Base-by-base conservation (phyloP, 2,329 filamentous ascomycete species). In the Elsinoe arachidis region DNA sequence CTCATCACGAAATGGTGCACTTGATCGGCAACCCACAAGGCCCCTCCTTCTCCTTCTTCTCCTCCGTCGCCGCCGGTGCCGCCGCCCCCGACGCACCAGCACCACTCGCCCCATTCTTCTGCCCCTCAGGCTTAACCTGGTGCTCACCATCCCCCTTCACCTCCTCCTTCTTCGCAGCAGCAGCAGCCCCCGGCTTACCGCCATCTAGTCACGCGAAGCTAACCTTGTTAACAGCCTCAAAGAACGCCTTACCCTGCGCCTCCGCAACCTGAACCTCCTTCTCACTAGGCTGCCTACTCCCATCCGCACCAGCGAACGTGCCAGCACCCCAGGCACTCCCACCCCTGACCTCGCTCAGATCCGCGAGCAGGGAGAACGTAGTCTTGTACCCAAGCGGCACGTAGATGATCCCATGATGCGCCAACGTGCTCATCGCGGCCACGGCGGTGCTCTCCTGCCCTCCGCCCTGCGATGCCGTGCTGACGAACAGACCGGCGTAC, bases 361-460 rank as follows among this genome's bases (percentile, higher is more conserved):
- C 85, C 63, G 84, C 70, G 63, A 96, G 74, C 62, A 83, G 74
- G 60, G 70, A 70, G 70, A 96, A 96, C 52, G 83, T 76, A 67
- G 85, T 88, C 75, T 88, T 86, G 80, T 95, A 97, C 57, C 93
- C 93, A 56, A 97, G 80, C 51, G 93, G 93, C n/a, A 97, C 90
- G 73, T 87, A 97, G 79, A 93, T 86, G 76, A 97, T 87, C 68
- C 93, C 93, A 78, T 97, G 93, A 77, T 97, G 93, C 60, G 85
- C 73, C 56, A 97, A 78, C 15, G 92, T 97, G 68, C 85, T 90
- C 82, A 97, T 84, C 70, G 86, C 77, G 34, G 85, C 79, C 62
- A 96, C 76, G 64, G 82, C 86, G 49, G 93, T 99, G 58, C 83
- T 85, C 78, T 99, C 93, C 78, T 99, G 93, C 62, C 93, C 93